Evolutionary conservation across 306 rosid genomes (phyloP).

Genomic region (Corylus avellana): DNA sequence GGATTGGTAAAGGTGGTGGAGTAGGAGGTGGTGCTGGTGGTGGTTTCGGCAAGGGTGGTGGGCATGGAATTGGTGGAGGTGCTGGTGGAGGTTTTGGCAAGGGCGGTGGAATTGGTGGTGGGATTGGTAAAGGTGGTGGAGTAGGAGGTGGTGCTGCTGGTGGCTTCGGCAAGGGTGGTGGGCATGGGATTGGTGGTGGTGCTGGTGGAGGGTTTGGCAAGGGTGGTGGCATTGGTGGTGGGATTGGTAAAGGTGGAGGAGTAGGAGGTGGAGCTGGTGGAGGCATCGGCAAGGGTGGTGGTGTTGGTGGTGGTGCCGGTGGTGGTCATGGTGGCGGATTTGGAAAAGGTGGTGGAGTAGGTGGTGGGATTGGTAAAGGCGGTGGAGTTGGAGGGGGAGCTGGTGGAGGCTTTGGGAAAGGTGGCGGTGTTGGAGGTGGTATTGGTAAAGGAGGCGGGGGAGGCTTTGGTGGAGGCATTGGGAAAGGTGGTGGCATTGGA

Average conservation of each 20-base stretch:
- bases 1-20: constrained; percentile 21
- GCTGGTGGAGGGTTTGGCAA: constrained; percentile 33
- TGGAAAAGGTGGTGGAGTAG: constrained; percentile 7
- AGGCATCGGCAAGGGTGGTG: constrained; percentile 31
- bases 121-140: constrained; percentile 19
- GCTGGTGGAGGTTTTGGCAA: constrained; percentile 28
- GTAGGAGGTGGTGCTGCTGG: background rate
- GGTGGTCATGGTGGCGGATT: background rate
- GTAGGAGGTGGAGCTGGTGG: constrained; percentile 34
- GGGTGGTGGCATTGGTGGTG: constrained; percentile 34
- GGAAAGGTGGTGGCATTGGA: constrained; percentile 20
- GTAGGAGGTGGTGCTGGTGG: constrained; percentile 1
- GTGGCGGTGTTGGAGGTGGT: constrained; percentile 40
- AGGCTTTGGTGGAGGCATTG: constrained; percentile 14
- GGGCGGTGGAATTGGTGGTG: background rate
- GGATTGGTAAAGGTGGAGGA: constrained; percentile 22
- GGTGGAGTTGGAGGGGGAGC: constrained; percentile 29
- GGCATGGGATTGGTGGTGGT: constrained; percentile 37
- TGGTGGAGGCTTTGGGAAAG: constrained; percentile 32
- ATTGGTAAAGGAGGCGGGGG: constrained; percentile 21
- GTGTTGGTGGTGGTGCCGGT: constrained; percentile 30
- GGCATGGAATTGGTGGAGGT: background rate
- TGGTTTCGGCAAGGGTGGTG: background rate
- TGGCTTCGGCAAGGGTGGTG: constrained; percentile 28
- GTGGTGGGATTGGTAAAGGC: constrained; percentile 20